Evolutionary conservation across 768 basidiomycete species (phyloP), one percentile per base, ranked within the genome.

Genomic region (Leccinum pellstonianum): DNA sequence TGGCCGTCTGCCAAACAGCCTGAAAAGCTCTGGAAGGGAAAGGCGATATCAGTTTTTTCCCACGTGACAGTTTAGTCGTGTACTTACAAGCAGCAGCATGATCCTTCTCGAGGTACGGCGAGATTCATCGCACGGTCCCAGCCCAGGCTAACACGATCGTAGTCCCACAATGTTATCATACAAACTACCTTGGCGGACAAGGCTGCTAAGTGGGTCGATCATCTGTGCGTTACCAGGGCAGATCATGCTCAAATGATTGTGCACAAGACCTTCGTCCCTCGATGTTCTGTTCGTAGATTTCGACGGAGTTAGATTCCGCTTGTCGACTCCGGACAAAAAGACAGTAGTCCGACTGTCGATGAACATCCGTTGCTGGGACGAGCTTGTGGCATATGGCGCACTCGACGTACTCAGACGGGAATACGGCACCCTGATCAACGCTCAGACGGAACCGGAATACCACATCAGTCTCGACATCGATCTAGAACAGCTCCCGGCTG

Each of bases 281-380:
- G 97, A 99, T 78, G 90, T 98, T 57, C 85, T 92, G 58, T 99
- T 99, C 67, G 97, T 98, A 55, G 97, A 99, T 77, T 99, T 94
- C 66, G 97, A 99, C 72, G 90, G 93, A 52, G 95, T 98, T 56
- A 86, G 94, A 48, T 99, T 98, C 77, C 95, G 90, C 73, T 77
- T 98, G 51, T 91, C 91, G 14, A 95, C 95, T 0, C 90, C 90
- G 3, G 86, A 91, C 23, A 86, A 88, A 71, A 93, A 96, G 80
- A 88, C 90, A 0, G 70, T 81, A 4, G 79, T 98, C 21, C 78
- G 91, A 41, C 83, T 99, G 21, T 98, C 96, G 31, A 98, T 99
- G 94, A 88, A 88, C 74, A 95, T 98, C 59, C 88, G 92, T 52
- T 99, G 96, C 78, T 99, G 96, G 96, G 85, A 89, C 61, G 94